Evolutionary conservation across 2,329 filamentous ascomycete genomes (phyloP).

Genomic region (Trichoderma aggressivum): DNA sequence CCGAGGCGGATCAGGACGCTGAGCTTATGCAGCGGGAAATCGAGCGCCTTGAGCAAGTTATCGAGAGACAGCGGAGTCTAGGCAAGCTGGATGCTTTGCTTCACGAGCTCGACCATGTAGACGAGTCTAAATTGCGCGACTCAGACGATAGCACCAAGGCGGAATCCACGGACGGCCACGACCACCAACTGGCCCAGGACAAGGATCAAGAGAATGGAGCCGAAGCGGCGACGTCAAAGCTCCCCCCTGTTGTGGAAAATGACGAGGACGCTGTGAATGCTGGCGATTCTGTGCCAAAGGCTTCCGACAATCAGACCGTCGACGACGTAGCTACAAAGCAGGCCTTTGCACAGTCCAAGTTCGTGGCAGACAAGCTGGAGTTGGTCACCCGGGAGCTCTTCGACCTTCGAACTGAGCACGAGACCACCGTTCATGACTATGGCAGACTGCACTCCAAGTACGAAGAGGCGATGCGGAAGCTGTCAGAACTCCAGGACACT

Average conservation of each 20-base stretch:
- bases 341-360: conserved; percentile 76
- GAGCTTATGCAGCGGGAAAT: conserved; percentile 97
- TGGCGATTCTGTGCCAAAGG: background rate
- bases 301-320: background rate
- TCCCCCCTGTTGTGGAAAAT: conserved; percentile 35
- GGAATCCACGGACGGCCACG: conserved; percentile 46
- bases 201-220: conserved; percentile 53
- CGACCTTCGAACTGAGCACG: conserved; percentile 86
- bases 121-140: conserved; percentile 50
- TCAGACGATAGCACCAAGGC: conserved; percentile 33
- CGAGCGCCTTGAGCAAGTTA: conserved; percentile 86
- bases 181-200: conserved; percentile 51
- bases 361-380: conserved; percentile 90
- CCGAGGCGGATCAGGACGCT: conserved; percentile 91
- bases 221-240: conserved; percentile 27
- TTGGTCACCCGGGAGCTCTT: conserved; percentile 87
- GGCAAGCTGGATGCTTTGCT: conserved; percentile 92
- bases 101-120: conserved; percentile 80
- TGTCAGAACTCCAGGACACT: conserved; percentile 82
- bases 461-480: conserved; percentile 75
- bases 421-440: conserved; percentile 75
- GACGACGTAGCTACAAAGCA: conserved; percentile 30
- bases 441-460: conserved; percentile 84
- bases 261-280: background rate
- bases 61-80: conserved; percentile 91